Evolutionary conservation across 495 filamentous ascomycete genomes (phyloP).

Genomic region (Hypoxylon cercidicola): DNA sequence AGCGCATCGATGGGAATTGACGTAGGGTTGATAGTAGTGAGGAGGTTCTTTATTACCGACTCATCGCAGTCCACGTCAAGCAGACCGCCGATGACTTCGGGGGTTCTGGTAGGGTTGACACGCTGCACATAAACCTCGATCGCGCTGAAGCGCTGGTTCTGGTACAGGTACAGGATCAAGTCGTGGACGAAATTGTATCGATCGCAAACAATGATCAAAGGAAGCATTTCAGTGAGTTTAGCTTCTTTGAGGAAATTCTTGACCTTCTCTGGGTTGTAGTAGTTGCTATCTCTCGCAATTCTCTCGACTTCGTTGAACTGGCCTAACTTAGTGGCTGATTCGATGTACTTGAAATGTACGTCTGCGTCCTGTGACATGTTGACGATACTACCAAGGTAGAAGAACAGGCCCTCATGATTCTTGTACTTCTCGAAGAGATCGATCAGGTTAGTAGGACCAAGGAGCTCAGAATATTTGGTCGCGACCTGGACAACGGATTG

Average conservation of each 20-base stretch:
- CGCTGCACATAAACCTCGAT: constrained; percentile 99
- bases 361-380: constrained; percentile 95
- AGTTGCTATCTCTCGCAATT: constrained; percentile 92
- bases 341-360: constrained; percentile 99
- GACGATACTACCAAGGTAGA: constrained; percentile 97
- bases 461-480: constrained; percentile 96
- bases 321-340: constrained; percentile 90
- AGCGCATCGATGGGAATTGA: constrained; percentile 96
- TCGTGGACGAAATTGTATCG: constrained; percentile 99
- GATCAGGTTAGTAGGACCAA: constrained; percentile 90
- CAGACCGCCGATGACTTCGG: constrained; percentile 93
- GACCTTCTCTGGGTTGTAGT: constrained; percentile 95
- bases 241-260: constrained; percentile 99
- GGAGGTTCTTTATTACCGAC: constrained; percentile 89
- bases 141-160: constrained; percentile 99
- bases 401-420: constrained; percentile 95
- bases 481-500: constrained; percentile 93
- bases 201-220: constrained; percentile 98
- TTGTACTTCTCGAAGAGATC: constrained; percentile 97
- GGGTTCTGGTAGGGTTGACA: constrained; percentile 93
- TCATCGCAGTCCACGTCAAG: constrained; percentile 98
- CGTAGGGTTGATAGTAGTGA: constrained; percentile 84
- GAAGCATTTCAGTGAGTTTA: constrained; percentile 88
- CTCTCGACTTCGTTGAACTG: constrained; percentile 96
- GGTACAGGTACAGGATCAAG: constrained; percentile 95